Conservation (phyloP, 345 rosid genomes). For the Erodium maritimum region DNA sequence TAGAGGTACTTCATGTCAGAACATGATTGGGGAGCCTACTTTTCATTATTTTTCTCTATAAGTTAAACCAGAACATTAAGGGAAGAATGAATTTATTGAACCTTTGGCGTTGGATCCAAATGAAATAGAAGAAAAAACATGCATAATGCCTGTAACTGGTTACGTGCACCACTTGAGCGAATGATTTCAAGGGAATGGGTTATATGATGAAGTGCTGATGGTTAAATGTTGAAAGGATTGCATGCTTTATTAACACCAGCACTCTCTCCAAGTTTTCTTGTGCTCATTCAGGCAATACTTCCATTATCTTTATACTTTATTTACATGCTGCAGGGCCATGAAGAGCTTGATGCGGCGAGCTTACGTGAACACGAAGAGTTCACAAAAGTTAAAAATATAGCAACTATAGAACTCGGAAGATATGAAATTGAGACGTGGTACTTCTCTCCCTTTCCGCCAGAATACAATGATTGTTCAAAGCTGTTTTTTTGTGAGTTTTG, state of each 20-base stretch:
- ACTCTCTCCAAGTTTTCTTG: too few relatives aligned
- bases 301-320: conserved; percentile 2
- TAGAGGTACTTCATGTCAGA: conserved; percentile 37
- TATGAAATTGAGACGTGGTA: conserved; percentile 99
- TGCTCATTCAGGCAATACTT: not conserved
- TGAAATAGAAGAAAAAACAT: too few relatives aligned
- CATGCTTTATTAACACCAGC: too few relatives aligned
- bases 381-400: conserved; percentile 96
- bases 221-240: too few relatives aligned
- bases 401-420: conserved; percentile 95
- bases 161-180: too few relatives aligned
- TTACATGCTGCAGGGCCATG: conserved; percentile 55
- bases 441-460: conserved; percentile 98
- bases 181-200: too few relatives aligned
- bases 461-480: conserved; percentile 87
- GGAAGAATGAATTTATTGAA: too few relatives aligned
- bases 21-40: not conserved
- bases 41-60: not conserved
- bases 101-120: too few relatives aligned
- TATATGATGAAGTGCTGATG: too few relatives aligned
- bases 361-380: conserved; percentile 98
- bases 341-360: conserved; percentile 99
- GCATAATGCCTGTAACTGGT: too few relatives aligned
- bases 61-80: not conserved
- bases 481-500: conserved; percentile 99